Evolutionary conservation across 345 rosid species (phyloP).

Genomic region (Populus nigra): DNA sequence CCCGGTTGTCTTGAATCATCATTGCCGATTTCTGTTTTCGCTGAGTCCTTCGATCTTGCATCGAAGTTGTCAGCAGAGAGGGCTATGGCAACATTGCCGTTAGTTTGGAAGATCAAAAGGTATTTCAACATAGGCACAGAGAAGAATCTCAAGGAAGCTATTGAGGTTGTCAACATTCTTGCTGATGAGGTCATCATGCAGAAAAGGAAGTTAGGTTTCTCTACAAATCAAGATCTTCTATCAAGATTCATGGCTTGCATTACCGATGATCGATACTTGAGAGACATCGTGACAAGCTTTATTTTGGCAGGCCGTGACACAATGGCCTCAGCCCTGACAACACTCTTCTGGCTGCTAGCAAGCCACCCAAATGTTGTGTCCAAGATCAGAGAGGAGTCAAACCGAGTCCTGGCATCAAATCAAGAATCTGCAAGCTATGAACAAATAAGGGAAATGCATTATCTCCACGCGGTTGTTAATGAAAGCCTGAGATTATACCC

Average conservation of each 20-base stretch:
- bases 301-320: conserved; percentile 63
- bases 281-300: conserved; percentile 71
- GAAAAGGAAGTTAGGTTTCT: conserved; percentile 38
- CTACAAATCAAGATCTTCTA: conserved; percentile 48
- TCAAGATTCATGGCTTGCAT: conserved; percentile 61
- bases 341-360: conserved; percentile 48
- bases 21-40: conserved; percentile 53
- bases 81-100: conserved; percentile 49
- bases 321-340: conserved; percentile 51
- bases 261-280: conserved; percentile 40
- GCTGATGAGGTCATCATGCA: conserved; percentile 52
- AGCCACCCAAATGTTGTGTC: conserved; percentile 36
- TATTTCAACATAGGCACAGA: conserved; percentile 57
- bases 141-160: conserved; percentile 50
- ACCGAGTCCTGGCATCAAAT: conserved; percentile 29
- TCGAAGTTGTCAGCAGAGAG: conserved; percentile 62
- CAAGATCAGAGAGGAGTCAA: conserved; percentile 35
- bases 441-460: conserved; percentile 35
- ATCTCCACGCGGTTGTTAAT: conserved; percentile 42
- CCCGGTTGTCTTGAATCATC: conserved; percentile 58
- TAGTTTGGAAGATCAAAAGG: conserved; percentile 63
- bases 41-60: conserved; percentile 57
- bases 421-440: conserved; percentile 34
- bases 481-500: conserved; percentile 60
- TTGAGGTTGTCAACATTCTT: conserved; percentile 38